A percentile compares a stretch with the other conserved stretches of the same genome.
These are phyloP conservation scores for Globisporangium yorkense DNA, from an alignment of 352 stramenopile genomes.

Conservation along the genomic window DNA sequence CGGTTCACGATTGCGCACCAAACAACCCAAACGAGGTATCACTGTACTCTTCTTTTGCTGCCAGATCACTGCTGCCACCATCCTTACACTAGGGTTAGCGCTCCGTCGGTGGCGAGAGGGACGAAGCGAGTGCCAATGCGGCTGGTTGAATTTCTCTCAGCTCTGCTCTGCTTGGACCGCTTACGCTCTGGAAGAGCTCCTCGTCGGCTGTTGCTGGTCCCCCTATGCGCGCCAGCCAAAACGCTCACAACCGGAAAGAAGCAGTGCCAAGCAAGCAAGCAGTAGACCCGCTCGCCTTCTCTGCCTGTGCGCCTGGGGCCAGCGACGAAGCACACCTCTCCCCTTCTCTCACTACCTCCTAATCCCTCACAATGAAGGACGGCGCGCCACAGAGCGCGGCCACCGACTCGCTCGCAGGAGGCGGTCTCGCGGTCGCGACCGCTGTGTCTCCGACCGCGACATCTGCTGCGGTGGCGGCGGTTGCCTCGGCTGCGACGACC, in stretches of 20 bases:
- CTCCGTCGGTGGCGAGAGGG: slow-evolving; percentile 1
- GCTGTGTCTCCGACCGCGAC: slow-evolving; percentile 3
- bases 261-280: not conserved
- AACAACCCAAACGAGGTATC: not conserved
- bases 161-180: slow-evolving; percentile 8
- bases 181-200: not conserved
- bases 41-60: slow-evolving; percentile 1
- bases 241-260: slow-evolving; percentile 1
- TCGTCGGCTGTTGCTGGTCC: not conserved
- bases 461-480: not conserved
- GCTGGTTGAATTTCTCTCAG: slow-evolving; percentile 15
- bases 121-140: not conserved
- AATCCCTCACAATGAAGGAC: not conserved
- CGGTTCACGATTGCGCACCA: slow-evolving; percentile 1
- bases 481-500: not conserved
- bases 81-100: not conserved
- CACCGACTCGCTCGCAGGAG: not conserved
- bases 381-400: not conserved
- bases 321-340: not conserved
- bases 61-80: not conserved
- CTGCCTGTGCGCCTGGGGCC: not conserved
- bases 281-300: not conserved
- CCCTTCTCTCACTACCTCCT: not conserved
- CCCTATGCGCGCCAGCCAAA: slow-evolving; percentile 3
- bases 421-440: slow-evolving; percentile 2